Base-by-base conservation (phyloP, 2,329 filamentous ascomycete species). In the Beauveria medogensis region DNA sequence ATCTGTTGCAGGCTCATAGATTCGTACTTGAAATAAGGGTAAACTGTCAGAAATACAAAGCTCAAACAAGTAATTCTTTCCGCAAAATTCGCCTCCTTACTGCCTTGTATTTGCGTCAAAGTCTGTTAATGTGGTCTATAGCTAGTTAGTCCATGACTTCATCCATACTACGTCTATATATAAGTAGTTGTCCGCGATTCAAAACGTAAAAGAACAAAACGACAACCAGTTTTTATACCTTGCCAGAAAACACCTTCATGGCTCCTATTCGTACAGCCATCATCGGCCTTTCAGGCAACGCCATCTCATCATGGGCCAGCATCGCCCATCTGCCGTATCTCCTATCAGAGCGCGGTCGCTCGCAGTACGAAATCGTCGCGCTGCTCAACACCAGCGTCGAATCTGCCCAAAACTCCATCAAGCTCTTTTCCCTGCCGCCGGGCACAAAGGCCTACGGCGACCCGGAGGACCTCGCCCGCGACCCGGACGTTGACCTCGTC, bases 301-400 rank as follows among this genome's bases (percentile, higher is more conserved):
- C 80, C 55, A 74, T 75, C 34, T 77, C 75, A 5, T 77, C 78
- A 0, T 88, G 84, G 84, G 83, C 82, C 2, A 74, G 72, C 37
- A 65, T 67, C 28, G 82, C 80, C 2, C 85, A 88, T 66, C 77
- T 87, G 0, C 82, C 85, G 0, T 86, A 86, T 67, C 78, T 88
- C 3, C 78, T 88, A 3, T 80, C 80, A 0, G 69, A 76, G 0
- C 71, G 68, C 3, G 76, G 77, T 8, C 74, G 73, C 18, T 64
- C 72, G 2, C 72, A 76, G 14, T 84, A 77, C 63, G 61, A 75
- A 28, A 80, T 85, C 51, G 76, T 80, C 1, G 82, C 80, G 0
- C 71, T 85, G 0, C 75, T 78, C 62, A 84, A 84, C 71, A 80
- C 77, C 22, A 77, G 73, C 51, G 67, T 76, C 1, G 70, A 74